These are phyloP conservation scores for Tylopilus vinaceipallidus DNA, from an alignment of 768 basidiomycete species.

Conservation along the genomic window DNA sequence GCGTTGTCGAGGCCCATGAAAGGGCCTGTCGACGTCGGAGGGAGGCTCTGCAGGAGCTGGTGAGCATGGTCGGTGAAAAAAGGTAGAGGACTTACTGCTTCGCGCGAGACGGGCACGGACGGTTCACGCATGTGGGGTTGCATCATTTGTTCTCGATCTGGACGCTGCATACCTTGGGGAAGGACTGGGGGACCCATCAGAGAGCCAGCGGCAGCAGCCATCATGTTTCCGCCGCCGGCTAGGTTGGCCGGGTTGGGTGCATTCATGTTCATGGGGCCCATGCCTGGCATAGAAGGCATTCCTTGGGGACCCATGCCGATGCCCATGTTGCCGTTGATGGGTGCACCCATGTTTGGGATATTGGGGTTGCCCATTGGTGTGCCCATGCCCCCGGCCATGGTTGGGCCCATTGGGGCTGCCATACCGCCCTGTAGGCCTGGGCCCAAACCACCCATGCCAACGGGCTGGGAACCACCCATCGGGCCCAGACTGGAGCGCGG, in stretches of 20 bases:
- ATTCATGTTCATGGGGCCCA: slow-evolving; percentile 25
- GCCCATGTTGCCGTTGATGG: slow-evolving; percentile 19
- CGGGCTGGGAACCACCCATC: slow-evolving; percentile 7
- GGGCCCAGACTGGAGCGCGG: slow-evolving; percentile 22
- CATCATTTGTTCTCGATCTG: slow-evolving; percentile 23
- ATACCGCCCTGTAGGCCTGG: slow-evolving; percentile 15
- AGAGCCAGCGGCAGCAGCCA: slow-evolving; percentile 32
- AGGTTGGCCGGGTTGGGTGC: slow-evolving; percentile 13
- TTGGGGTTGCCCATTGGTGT: slow-evolving; percentile 5
- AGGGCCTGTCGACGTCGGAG: slow-evolving; percentile 18
- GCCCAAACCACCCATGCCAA: slow-evolving; percentile 12
- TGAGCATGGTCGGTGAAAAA: slow-evolving; percentile 2
- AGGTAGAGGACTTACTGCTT: slow-evolving; percentile 18
- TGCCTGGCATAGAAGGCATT: slow-evolving; percentile 15
- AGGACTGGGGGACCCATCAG: slow-evolving; percentile 41
- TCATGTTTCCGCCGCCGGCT: slow-evolving; percentile 21
- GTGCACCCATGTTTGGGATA: slow-evolving; percentile 11
- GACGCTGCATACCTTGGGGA: slow-evolving; percentile 26
- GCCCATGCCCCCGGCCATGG: slow-evolving; percentile 16
- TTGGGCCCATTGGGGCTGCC: slow-evolving; percentile 12
- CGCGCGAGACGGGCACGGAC: slow-evolving; percentile 25
- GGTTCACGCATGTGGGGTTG: slow-evolving; percentile 27
- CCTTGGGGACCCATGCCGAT: slow-evolving; percentile 15
- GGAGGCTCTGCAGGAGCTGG: slow-evolving; percentile 19
- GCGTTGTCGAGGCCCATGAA: slow-evolving; percentile 25